Evolutionary conservation across 352 stramenopile genomes (phyloP).

Genomic region (Phytophthora kernoviae): DNA sequence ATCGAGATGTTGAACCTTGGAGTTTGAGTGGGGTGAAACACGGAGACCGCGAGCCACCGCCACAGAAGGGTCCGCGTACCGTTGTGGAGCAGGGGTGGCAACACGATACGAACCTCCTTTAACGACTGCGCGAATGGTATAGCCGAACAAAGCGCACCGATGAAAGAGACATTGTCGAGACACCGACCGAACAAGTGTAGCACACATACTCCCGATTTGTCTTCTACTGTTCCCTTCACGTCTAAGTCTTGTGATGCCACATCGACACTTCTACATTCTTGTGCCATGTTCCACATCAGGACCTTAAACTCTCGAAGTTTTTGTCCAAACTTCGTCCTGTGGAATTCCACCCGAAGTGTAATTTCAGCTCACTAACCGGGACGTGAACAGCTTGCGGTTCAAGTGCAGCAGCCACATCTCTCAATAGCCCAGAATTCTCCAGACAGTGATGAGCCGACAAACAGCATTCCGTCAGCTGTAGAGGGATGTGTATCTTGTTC

Average conservation of each 20-base stretch:
- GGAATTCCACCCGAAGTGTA: constrained; percentile 14
- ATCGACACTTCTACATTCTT: not conserved
- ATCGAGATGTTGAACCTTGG: constrained; percentile 11
- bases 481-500: constrained; percentile 19
- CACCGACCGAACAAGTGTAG: constrained; percentile 6
- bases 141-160: constrained; percentile 16
- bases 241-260: not conserved
- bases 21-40: constrained; percentile 25
- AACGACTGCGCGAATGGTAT: constrained; percentile 13
- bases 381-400: not conserved
- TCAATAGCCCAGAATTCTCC: too few species aligned
- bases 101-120: constrained; percentile 9
- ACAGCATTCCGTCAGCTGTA: constrained; percentile 16
- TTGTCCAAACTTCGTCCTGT: constrained; percentile 16
- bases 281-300: constrained; percentile 12
- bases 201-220: not conserved
- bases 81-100: constrained; percentile 4
- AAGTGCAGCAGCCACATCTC: not conserved
- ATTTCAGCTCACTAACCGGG: constrained; percentile 14
- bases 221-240: not conserved
- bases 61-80: constrained; percentile 7
- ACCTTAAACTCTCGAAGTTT: constrained; percentile 10
- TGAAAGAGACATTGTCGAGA: constrained; percentile 7
- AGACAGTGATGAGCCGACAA: too few species aligned
- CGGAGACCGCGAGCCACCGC: constrained; percentile 24